Evolutionary conservation across 352 stramenopile genomes (phyloP).

Genomic region (Globisporangium heterothallicum): DNA sequence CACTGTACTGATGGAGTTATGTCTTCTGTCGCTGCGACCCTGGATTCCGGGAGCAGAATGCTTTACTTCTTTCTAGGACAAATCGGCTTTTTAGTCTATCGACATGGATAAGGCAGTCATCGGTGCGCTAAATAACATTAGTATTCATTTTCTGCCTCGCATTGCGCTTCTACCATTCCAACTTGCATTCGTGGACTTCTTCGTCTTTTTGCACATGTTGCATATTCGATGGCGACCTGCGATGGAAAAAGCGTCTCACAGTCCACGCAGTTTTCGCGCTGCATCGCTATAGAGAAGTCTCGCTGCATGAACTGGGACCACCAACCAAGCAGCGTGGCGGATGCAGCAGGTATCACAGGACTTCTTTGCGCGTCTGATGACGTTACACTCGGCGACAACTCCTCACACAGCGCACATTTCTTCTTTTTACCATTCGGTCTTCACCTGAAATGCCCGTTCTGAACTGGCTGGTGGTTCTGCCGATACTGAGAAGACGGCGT

Average conservation of each 20-base stretch:
- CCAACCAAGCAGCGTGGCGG: too few species aligned
- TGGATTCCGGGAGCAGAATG: constrained; percentile 36
- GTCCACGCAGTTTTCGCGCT: too few species aligned
- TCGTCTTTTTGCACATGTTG: too few species aligned
- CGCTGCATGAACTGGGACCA: too few species aligned
- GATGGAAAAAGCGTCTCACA: too few species aligned
- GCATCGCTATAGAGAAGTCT: too few species aligned
- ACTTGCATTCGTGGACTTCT: too few species aligned
- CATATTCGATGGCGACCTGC: too few species aligned
- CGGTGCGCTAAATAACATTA: constrained; percentile 29
- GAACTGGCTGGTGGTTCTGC: constrained; percentile 9
- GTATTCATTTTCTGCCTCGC: constrained; percentile 8
- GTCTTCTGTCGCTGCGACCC: neutral
- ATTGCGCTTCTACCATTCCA: constrained; percentile 9
- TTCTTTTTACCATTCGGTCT: neutral
- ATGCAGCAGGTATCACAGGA: too few species aligned
- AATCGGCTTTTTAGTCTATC: constrained; percentile 76
- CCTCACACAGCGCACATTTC: neutral
- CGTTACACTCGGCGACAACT: neutral
- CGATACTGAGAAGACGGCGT: constrained; percentile 12
- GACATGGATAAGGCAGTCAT: constrained; percentile 50
- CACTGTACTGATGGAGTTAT: neutral
- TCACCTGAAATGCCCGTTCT: constrained; percentile 5
- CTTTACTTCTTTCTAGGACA: constrained; percentile 79
- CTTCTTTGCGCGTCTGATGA: too few species aligned